phyloP scores from a whole-genome alignment of 331 rosid genomes.

The Acacia pycnantha region DNA sequence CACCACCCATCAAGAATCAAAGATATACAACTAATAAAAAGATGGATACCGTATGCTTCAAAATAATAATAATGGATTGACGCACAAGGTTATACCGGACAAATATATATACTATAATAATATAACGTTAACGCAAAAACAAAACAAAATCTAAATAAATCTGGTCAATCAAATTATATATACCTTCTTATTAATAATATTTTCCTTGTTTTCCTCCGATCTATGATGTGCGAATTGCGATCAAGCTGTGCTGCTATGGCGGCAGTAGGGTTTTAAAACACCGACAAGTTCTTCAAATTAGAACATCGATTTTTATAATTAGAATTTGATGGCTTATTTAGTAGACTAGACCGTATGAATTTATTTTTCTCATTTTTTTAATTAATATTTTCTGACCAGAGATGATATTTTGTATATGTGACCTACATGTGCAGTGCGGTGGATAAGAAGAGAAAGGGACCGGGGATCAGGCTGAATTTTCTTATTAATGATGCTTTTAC shows the following conservation, averaged over 20 bases:
- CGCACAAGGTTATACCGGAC: not conserved
- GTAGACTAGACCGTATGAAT: not conserved
- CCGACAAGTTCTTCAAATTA: not conserved
- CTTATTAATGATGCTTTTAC: constrained; percentile 22
- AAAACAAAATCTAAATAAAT: not conserved
- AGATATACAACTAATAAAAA: constrained; percentile 20
- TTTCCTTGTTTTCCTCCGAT: not conserved
- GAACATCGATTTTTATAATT: constrained; percentile 5
- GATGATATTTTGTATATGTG: not conserved
- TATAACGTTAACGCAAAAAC: not conserved
- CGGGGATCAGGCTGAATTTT: constrained; percentile 4
- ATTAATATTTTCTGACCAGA: not conserved
- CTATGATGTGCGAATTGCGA: not conserved
- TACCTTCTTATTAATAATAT: not conserved
- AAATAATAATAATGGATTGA: not conserved
- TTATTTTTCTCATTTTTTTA: not conserved
- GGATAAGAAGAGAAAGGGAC: constrained; percentile 3
- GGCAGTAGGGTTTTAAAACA: not conserved
- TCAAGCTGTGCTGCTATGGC: constrained; percentile 17
- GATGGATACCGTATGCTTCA: constrained; percentile 29
- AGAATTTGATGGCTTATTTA: not conserved
- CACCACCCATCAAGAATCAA: constrained; percentile 33
- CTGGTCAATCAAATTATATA: constrained; percentile 12
- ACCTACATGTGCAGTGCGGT: not conserved
- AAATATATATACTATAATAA: not conserved